These are phyloP conservation scores for Annulohypoxylon maeteangense DNA, from an alignment of 495 filamentous ascomycete genomes.

Conservation along the genomic window DNA sequence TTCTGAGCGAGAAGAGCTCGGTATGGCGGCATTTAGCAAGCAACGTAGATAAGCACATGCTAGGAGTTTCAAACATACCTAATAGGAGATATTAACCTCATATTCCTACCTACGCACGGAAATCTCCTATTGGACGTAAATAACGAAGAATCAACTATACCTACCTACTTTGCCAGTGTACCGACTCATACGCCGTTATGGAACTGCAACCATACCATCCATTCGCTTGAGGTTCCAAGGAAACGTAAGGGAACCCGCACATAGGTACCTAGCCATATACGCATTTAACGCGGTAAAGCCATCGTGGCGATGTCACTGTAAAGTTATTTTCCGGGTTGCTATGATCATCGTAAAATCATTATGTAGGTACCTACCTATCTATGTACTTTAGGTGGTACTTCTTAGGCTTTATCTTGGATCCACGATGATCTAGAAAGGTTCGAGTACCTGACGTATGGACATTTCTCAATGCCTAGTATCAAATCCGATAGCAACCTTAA, in stretches of 20 bases:
- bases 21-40: not conserved
- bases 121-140: slow-evolving; percentile 9
- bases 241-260: not conserved
- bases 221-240: not conserved
- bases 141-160: not conserved
- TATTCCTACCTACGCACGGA: slow-evolving; percentile 4
- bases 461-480: too few relatives aligned
- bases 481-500: too few relatives aligned
- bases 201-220: slow-evolving; percentile 16
- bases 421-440: not conserved
- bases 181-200: not conserved
- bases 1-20: slow-evolving; percentile 3
- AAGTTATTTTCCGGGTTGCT: not conserved
- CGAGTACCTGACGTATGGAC: too few relatives aligned
- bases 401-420: not conserved
- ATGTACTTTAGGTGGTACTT: too few relatives aligned
- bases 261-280: not conserved
- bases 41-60: slow-evolving; percentile 38
- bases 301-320: not conserved
- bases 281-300: not conserved
- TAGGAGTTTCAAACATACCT: slow-evolving; percentile 25
- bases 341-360: not conserved
- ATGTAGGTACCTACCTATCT: too few relatives aligned
- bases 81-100: slow-evolving; percentile 10
- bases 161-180: not conserved